Percentiles rank a stretch among this genome's conserved stretches.
Conservation (phyloP, 2,329 filamentous ascomycete species). For the Fusarium sp. region DNA sequence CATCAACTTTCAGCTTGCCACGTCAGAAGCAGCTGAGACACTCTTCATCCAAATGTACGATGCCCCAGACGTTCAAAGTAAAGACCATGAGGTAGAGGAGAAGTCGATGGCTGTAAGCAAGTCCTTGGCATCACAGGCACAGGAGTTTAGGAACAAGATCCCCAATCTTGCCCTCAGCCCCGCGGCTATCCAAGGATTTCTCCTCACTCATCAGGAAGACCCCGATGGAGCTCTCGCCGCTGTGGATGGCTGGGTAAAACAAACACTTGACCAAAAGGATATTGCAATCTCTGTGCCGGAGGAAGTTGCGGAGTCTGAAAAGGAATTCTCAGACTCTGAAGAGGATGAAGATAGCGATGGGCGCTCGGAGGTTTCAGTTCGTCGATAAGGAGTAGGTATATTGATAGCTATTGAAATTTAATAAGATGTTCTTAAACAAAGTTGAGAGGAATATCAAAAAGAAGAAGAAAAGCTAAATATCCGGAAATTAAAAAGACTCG, state of each 20-base stretch:
- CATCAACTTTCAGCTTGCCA: slow-evolving; percentile 23
- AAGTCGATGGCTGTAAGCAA: no score
- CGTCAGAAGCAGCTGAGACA: background rate
- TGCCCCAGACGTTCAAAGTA: background rate
- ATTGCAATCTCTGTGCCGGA: background rate
- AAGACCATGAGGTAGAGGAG: background rate
- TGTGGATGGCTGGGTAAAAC: slow-evolving; percentile 11
- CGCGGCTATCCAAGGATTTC: slow-evolving; percentile 30
- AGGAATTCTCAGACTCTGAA: no score
- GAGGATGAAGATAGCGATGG: no score
- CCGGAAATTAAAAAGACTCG: no score
- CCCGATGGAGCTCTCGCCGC: slow-evolving; percentile 14
- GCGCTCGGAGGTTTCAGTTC: no score
- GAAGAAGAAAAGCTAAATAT: no score
- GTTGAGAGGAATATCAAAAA: no score
- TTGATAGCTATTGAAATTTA: no score
- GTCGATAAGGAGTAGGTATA: no score
- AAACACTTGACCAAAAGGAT: background rate
- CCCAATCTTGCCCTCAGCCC: slow-evolving; percentile 22
- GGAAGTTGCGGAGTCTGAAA: background rate
- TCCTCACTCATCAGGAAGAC: slow-evolving; percentile 17
- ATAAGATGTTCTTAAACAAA: no score
- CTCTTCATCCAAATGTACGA: slow-evolving; percentile 21
- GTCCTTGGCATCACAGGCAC: background rate
- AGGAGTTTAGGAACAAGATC: slow-evolving; percentile 7